Evolutionary conservation across 2,329 filamentous ascomycete species (phyloP), one percentile per base, ranked within the genome.

Genomic region (Phoma sp.): DNA sequence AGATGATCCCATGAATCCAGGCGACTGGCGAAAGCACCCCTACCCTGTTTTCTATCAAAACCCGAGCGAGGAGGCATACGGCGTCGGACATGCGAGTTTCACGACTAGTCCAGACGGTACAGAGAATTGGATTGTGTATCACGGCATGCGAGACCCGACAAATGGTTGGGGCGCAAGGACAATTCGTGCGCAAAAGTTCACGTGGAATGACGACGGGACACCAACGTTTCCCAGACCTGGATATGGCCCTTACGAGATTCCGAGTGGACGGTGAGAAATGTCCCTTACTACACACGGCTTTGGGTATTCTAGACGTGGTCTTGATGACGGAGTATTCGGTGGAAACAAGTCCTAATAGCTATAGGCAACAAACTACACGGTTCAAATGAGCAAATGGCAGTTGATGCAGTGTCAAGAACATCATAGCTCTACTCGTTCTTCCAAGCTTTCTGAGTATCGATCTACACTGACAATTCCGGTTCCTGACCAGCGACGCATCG

Each of bases 61-160:
- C 45, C 72, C 78, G 1, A 58, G 64, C 5, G 75, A 76, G 39
- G 53, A 73, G 27, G 78, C 77, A 0, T 82, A 79, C 58, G 80
- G 79, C 1, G 79, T 82, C 4, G 80, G 80, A 0, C 80, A 82
- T 58, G 80, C 80, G 14, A 81, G 78, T 57, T 83, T 81, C 55
- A 77, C 75, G 5, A 80, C 75, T 49, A 79, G 76, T 51, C 79
- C 78, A 0, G 79, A 82, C 61, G 78, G 75, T 0, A 75, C 43
- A 1, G 77, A 82, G 65, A 70, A 79, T 49, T 83, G 78, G 78
- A 79, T 83, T 44, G 77, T 82, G n/a, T 83, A 82, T 63, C 80
- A 82, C 64, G 80, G 79, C 8, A 82, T 82, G 79, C 56, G 64
- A 30, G 74, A 81, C 60, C 78, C 78, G n/a, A 71, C 70, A 24